Conservation (phyloP, 2,329 filamentous ascomycete genomes). For the Sporothrix dimorphospora region DNA sequence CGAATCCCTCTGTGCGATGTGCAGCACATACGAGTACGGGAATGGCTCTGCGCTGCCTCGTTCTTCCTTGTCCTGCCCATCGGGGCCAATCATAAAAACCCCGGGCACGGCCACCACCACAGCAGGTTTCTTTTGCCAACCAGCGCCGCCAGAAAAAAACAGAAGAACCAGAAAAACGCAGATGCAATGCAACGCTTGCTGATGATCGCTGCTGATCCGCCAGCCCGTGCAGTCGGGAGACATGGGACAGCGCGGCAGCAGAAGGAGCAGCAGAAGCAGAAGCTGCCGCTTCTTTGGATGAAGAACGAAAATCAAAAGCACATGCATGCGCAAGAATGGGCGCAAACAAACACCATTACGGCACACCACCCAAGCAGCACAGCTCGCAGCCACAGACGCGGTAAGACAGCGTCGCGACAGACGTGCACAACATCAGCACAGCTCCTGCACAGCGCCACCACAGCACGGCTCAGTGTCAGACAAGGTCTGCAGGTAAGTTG, state of each 20-base stretch:
- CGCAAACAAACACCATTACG: neutral
- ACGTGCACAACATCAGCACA: neutral
- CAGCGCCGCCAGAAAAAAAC: neutral
- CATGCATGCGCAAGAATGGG: neutral
- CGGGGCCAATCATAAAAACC: neutral
- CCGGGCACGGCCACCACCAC: neutral
- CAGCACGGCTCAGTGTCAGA: neutral
- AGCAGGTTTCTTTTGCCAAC: neutral
- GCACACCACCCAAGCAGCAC: neutral
- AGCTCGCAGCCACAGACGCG: neutral
- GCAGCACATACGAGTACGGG: neutral
- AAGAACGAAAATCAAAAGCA: slow-evolving; percentile 3
- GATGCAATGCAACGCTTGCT: slow-evolving; percentile 21
- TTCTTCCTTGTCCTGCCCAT: no score
- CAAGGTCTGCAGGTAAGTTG: neutral
- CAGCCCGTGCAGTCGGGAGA: slow-evolving; percentile 19
- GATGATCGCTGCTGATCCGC: slow-evolving; percentile 21
- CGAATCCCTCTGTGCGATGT: neutral
- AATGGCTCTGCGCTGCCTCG: slow-evolving; percentile 12
- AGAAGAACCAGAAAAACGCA: neutral
- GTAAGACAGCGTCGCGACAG: neutral
- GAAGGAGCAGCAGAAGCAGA: neutral
- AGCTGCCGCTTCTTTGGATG: neutral
- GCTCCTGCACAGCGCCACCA: neutral
- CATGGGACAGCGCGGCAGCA: neutral